These are phyloP conservation scores for Penicillium diatomitis DNA, from an alignment of 495 filamentous ascomycete species.

Conservation along the genomic window DNA sequence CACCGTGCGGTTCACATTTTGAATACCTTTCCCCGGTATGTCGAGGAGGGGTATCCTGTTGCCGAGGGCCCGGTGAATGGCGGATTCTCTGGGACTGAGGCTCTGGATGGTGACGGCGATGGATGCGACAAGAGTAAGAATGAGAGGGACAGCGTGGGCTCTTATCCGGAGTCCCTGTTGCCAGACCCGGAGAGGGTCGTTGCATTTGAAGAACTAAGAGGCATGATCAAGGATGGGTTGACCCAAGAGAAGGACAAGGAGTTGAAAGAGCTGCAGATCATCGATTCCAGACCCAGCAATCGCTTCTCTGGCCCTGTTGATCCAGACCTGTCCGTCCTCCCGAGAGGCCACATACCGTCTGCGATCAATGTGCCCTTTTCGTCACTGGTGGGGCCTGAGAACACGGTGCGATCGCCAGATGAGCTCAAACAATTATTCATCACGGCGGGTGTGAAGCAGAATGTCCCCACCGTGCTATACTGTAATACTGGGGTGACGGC, in stretches of 20 bases:
- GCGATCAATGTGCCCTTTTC: constrained; percentile 23
- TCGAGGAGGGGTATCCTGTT: background rate
- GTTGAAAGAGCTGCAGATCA: background rate
- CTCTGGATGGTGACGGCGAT: background rate
- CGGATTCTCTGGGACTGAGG: background rate
- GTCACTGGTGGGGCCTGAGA: constrained; percentile 11
- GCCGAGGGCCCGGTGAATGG: background rate
- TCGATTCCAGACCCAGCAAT: background rate
- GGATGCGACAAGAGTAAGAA: background rate
- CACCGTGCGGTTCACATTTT: constrained; percentile 20
- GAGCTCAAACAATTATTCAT: constrained; percentile 14
- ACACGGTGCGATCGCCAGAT: constrained; percentile 4
- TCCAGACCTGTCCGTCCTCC: constrained; percentile 3
- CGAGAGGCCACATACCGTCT: constrained; percentile 23
- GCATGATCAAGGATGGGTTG: background rate
- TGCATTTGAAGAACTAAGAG: background rate
- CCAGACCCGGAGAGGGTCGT: background rate
- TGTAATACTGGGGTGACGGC: constrained; percentile 30
- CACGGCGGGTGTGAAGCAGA: constrained; percentile 9
- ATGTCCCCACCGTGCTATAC: constrained; percentile 13
- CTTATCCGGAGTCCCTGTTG: background rate
- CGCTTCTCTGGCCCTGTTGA: constrained; percentile 10
- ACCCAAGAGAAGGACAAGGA: background rate
- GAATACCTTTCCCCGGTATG: constrained; percentile 25
- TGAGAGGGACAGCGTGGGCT: too few species aligned